Evolutionary conservation across 2,329 filamentous ascomycete species (phyloP), one percentile per base, ranked within the genome.

Genomic region (Aspergillus niger): DNA sequence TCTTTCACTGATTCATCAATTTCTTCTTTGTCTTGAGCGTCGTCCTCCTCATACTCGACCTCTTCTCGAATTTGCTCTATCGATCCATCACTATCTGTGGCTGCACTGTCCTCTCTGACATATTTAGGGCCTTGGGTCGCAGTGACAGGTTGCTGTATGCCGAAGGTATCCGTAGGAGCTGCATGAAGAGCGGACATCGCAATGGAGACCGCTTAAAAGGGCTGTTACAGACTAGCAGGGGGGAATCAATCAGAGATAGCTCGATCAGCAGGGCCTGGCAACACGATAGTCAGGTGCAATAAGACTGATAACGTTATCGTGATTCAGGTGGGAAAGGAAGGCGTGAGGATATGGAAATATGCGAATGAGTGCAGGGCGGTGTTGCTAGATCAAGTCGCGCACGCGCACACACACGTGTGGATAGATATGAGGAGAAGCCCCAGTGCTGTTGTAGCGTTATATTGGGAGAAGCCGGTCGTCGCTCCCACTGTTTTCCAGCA

Each of bases 1-100:
- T 92, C 87, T 63, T 87, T 85, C 13, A 97, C 91, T 1, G 73
- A 75, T 57, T 79, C 77, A 44, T 82, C 78, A 28, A 76, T 69
- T 43, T 79, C 75, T 50, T 79, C 75, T 15, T 76, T 76, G 49
- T 70, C 71, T 13, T 63, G 59, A 17, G 22, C 24, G 24, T 63
- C 64, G 8, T 73, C 72, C 17, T 63, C 68, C 11, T 77, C 75
- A 28, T 69, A 61, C n/a, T 70, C 67, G 49, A 48, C 65, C 48
- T 65, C 66, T 24, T 59, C 66, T 28, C 60, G 63, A 2, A 49
- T 41, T 8, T 56, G 59, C 38, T 61, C 60, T 41, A 48, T 48
- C 2, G 59, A 62, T 17, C 30, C 43, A n/a, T 72, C 69, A 22
- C 60, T 63, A 32, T 63, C 65, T 3, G 65, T 60, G 8, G 49